phyloP scores from a whole-genome alignment of 768 basidiomycete species.

The Cyathus striatus region DNA sequence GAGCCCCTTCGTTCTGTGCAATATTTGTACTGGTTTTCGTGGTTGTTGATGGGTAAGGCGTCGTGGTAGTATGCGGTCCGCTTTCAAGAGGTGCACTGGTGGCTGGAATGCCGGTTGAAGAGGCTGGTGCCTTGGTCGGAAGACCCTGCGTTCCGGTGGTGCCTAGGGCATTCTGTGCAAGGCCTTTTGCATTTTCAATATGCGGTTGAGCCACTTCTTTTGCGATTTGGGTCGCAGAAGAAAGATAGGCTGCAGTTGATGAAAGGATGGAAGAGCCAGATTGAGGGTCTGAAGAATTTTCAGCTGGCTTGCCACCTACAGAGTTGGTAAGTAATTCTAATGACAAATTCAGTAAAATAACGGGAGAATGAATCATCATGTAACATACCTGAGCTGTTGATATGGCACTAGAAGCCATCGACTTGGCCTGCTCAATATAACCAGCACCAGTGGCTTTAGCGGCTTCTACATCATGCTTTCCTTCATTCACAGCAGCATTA shows the following conservation, averaged over 20 bases:
- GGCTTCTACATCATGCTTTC: constrained; percentile 42
- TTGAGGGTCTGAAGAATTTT: too few species aligned
- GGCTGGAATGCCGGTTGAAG: constrained; percentile 22
- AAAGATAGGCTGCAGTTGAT: constrained; percentile 22
- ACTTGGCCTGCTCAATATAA: constrained; percentile 54
- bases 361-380: neutral
- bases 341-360: too few species aligned
- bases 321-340: too few species aligned
- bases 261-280: too few species aligned
- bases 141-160: constrained; percentile 13
- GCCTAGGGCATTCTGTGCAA: constrained; percentile 22
- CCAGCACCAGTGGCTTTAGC: constrained; percentile 38
- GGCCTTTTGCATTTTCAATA: constrained; percentile 31
- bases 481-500: constrained; percentile 51
- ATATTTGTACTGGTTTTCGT: constrained; percentile 13
- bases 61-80: constrained; percentile 24
- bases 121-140: constrained; percentile 9
- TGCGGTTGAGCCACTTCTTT: constrained; percentile 26
- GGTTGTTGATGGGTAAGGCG: constrained; percentile 22
- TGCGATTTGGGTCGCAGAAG: constrained; percentile 22
- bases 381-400: constrained; percentile 30
- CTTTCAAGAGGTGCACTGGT: constrained; percentile 37
- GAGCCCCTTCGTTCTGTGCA: constrained; percentile 11
- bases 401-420: constrained; percentile 34
- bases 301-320: constrained; percentile 16